Evolutionary conservation across 129 eudicot genomes (phyloP).

Genomic region (Artemisia annua): DNA sequence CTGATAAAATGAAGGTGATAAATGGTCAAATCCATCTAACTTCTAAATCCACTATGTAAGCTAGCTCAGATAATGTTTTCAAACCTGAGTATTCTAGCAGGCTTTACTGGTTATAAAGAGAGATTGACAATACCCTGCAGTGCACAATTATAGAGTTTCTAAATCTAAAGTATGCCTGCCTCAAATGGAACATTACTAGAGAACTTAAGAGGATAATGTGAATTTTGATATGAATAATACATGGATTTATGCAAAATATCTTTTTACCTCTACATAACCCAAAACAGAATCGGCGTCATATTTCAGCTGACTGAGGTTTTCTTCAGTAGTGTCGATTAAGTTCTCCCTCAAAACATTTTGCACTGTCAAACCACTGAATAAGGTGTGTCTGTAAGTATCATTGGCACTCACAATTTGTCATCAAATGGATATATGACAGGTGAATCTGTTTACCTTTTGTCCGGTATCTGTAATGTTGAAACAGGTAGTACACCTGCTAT

Average conservation of each 20-base stretch:
- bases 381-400: slow-evolving; percentile 27
- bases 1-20: not conserved
- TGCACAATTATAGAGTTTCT: slow-evolving; percentile 6
- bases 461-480: slow-evolving; percentile 70
- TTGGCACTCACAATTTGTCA: slow-evolving; percentile 6
- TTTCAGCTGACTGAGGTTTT: slow-evolving; percentile 61
- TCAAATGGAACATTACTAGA: not conserved
- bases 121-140: slow-evolving; percentile 4
- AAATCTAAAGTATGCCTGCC: not conserved
- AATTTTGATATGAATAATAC: not conserved
- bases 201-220: not conserved
- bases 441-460: slow-evolving; percentile 62
- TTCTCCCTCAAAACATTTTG: slow-evolving; percentile 68
- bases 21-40: slow-evolving; percentile 4
- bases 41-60: not conserved
- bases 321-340: slow-evolving; percentile 61
- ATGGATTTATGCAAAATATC: not conserved
- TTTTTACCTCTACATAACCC: slow-evolving; percentile 90
- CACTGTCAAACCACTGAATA: slow-evolving; percentile 85
- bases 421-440: slow-evolving; percentile 7
- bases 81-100: slow-evolving; percentile 4
- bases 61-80: not conserved
- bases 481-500: slow-evolving; percentile 86
- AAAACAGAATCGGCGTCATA: slow-evolving; percentile 83
- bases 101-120: not conserved